Evolutionary conservation across 768 basidiomycete genomes (phyloP).

Genomic region (Tephrocybe sp.): DNA sequence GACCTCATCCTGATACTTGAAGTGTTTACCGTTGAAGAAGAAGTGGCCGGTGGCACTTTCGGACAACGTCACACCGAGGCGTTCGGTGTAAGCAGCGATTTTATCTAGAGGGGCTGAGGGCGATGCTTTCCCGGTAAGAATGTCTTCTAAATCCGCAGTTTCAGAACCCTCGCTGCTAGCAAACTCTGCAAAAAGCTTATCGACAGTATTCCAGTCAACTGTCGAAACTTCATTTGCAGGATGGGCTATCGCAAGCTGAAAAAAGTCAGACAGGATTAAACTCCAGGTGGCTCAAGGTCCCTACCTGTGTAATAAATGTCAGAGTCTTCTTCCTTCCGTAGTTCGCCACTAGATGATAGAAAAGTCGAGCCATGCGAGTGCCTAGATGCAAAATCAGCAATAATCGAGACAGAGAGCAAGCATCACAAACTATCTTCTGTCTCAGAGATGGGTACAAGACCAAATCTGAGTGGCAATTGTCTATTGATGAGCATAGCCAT

Average conservation of each 20-base stretch:
- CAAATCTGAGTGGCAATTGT: constrained; percentile 78
- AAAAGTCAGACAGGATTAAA: background rate
- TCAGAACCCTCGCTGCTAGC: constrained; percentile 24
- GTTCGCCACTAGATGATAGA: constrained; percentile 62
- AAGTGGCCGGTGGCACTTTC: constrained; percentile 53
- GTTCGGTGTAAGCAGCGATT: constrained; percentile 49
- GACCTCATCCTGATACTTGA: constrained; percentile 59
- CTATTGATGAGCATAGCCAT: constrained; percentile 71
- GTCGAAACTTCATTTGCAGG: constrained; percentile 23
- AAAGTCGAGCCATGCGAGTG: constrained; percentile 66
- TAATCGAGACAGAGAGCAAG: background rate
- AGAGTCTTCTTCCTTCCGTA: constrained; percentile 65
- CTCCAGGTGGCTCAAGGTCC: constrained; percentile 7
- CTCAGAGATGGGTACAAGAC: constrained; percentile 74
- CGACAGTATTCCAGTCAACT: constrained; percentile 39
- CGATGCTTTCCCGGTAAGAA: constrained; percentile 30
- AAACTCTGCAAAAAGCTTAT: constrained; percentile 36
- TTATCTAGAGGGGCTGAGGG: constrained; percentile 36
- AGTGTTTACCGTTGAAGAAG: constrained; percentile 89
- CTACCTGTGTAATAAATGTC: constrained; percentile 55
- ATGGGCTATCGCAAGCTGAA: constrained; percentile 38
- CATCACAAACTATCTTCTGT: constrained; percentile 37
- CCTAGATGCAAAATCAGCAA: constrained; percentile 33
- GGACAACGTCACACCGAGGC: constrained; percentile 50
- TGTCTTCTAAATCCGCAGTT: constrained; percentile 33